Percentiles rank a stretch among this genome's conserved stretches.
Evolutionary conservation across 257 asterid species (phyloP).

Genomic region (Leonotis leonurus): DNA sequence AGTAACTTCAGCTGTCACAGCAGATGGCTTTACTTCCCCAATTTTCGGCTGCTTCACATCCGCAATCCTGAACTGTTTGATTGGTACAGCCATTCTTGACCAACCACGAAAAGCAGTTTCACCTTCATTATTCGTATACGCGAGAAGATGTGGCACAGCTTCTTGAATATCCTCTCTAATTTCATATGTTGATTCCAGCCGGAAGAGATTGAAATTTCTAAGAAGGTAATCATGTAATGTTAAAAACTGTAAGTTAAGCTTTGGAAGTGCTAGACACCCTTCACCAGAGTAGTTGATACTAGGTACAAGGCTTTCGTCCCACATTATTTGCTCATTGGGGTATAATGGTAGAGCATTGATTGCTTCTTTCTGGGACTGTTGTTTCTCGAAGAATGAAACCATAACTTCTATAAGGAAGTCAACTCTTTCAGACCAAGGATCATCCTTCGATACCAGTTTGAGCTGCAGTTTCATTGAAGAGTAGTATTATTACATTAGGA

Average conservation of each 20-base stretch:
- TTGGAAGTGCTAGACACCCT: conserved; percentile 99
- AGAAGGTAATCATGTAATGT: conserved; percentile 97
- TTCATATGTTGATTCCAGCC: conserved; percentile 97
- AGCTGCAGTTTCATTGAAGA: conserved; percentile 43
- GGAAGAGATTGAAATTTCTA: conserved; percentile 95
- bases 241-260: conserved; percentile 88
- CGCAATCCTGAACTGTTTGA: conserved; percentile 68
- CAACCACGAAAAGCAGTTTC: conserved; percentile 98
- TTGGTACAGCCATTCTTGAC: conserved; percentile 99
- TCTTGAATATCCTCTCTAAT: conserved; percentile 99
- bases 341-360: conserved; percentile 96
- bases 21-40: conserved; percentile 94
- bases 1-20: conserved; percentile 84
- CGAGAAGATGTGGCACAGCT: conserved; percentile 96
- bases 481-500: not conserved
- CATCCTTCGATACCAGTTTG: conserved; percentile 70
- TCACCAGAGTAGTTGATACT: conserved; percentile 98
- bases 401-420: conserved; percentile 89
- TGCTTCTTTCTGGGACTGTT: conserved; percentile 93
- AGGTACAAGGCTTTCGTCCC: conserved; percentile 99
- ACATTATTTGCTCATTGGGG: conserved; percentile 95
- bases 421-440: conserved; percentile 91
- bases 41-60: conserved; percentile 92
- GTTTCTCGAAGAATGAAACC: conserved; percentile 90
- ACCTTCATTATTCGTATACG: conserved; percentile 83